Base-by-base conservation (phyloP, 208 protist genomes). In the Leishmania lainsoni region DNA sequence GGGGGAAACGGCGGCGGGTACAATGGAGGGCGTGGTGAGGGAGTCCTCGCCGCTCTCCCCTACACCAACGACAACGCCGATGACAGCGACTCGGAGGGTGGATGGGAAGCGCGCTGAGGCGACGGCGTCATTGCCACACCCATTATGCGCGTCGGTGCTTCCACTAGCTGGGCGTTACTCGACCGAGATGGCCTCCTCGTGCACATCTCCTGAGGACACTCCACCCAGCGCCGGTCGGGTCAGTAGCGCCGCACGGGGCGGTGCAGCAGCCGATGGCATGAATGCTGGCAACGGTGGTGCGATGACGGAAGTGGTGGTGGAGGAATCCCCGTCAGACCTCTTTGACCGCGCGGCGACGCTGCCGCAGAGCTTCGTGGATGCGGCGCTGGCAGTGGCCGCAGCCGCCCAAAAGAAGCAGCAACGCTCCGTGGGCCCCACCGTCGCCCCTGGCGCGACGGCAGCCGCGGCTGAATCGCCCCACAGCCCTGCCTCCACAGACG, bases 291-390 rank as follows among this genome's bases (percentile, higher is more conserved):
- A 20, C 22, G 48, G 52, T 42, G 32, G 52, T 17, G 65, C 29
- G 8, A n/a, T 8, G 49, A 63, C 63, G 51, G 2, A 22, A 48
- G 59, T 29, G 22, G n/a, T n/a, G 2, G 42, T 49, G 10, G 74
- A 2, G 16, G 66, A 71, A 49, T 63, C 58, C 9, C 39, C 75
- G 16, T 61, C 76, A 12, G 81, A 91, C 0, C 56, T 92, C 49
- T 75, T 92, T 52, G 85, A 85, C 51, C 72, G 87, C 22, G 86
- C 89, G 0, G 89, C 89, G 29, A 87, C 85, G 58, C 79, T 93
- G 58, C 90, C 87, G 54, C 68, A 87, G 42, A 86, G 83, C 72
- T 93, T 91, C 65, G 84, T 93, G 26, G 83, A 86, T 51, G 90
- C 90, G n/a, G 90, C 87, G 5, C 81, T 93, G 17, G 83, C 83